These are phyloP conservation scores for Moricandia moricandioides DNA, from an alignment of 345 rosid species.

Conservation along the genomic window DNA sequence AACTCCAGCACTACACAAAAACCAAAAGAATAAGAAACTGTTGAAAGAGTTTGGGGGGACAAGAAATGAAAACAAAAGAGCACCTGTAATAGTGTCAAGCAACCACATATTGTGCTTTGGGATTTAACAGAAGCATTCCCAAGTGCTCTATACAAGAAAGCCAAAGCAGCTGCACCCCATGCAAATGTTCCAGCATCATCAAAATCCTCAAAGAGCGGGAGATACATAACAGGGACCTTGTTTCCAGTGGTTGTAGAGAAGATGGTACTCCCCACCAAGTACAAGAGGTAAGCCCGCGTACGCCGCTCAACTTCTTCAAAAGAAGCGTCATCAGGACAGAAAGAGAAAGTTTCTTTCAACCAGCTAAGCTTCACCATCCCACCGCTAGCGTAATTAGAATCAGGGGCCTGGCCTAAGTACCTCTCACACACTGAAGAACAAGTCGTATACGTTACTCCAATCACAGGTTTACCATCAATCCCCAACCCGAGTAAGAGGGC, in stretches of 20 bases:
- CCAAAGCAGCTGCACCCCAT: conserved; percentile 94
- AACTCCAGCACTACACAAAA: conserved; percentile 82
- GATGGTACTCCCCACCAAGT: conserved; percentile 90
- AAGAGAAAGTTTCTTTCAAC: conserved; percentile 85
- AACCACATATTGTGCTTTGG: conserved; percentile 94
- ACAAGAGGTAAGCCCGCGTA: conserved; percentile 87
- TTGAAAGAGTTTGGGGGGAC: neutral
- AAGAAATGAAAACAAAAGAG: conserved; percentile 2
- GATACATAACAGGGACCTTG: conserved; percentile 98
- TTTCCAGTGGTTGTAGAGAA: conserved; percentile 95
- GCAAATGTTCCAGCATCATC: conserved; percentile 81
- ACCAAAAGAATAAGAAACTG: neutral
- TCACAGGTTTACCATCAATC: conserved; percentile 88
- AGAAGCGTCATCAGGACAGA: conserved; percentile 61
- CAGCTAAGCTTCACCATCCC: conserved; percentile 99
- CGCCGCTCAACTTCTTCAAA: conserved; percentile 57
- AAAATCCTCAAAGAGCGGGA: conserved; percentile 78
- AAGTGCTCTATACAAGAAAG: conserved; percentile 91
- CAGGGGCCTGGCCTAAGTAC: conserved; percentile 70
- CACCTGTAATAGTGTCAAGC: conserved; percentile 93
- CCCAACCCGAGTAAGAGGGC: conserved; percentile 75
- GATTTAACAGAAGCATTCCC: conserved; percentile 96
- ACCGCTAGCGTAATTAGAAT: conserved; percentile 81
- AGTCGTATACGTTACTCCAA: conserved; percentile 83
- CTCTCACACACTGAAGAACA: conserved; percentile 63